A percentile compares a stretch with the other conserved stretches of the same genome.
phyloP scores from a whole-genome alignment of 306 rosid species.

The Clitoria ternatea region DNA sequence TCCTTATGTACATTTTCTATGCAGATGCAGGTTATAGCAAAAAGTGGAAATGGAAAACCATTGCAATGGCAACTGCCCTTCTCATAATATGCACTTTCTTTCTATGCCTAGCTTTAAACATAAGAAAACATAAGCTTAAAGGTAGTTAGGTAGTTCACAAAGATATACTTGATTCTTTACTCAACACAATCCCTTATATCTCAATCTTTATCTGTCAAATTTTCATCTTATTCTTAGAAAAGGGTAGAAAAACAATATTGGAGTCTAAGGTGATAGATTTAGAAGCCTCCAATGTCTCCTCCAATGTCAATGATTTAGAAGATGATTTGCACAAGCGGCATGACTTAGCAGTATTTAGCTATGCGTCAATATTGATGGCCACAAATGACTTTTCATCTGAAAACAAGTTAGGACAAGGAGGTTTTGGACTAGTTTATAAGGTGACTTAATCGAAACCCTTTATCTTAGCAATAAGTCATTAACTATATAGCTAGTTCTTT shows the following conservation, averaged over 20 bases:
- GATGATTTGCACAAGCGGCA: too few relatives aligned
- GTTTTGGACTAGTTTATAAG: conserved; percentile 30
- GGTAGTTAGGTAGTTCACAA: not conserved
- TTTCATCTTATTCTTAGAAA: too few relatives aligned
- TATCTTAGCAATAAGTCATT: not conserved
- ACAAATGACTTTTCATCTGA: conserved; percentile 1
- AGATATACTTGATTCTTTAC: not conserved
- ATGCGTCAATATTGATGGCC: conserved; percentile 10
- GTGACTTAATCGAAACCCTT: not conserved
- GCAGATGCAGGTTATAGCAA: not conserved
- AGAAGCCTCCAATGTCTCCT: not conserved
- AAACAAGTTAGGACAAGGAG: conserved; percentile 7
- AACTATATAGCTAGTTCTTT: not conserved
- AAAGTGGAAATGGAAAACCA: conserved; percentile 12
- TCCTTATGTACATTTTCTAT: not conserved
- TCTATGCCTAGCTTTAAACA: not conserved
- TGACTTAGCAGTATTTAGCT: not conserved
- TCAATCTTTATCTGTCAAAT: not conserved
- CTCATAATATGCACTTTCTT: not conserved
- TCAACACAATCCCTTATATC: not conserved
- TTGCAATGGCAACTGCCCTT: not conserved
- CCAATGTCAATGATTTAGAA: not conserved
- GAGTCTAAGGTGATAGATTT: not conserved
- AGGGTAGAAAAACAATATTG: too few relatives aligned
- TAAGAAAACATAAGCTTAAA: not conserved